Base-by-base conservation (phyloP, 768 basidiomycete species). In the Leccinum variicolor region DNA sequence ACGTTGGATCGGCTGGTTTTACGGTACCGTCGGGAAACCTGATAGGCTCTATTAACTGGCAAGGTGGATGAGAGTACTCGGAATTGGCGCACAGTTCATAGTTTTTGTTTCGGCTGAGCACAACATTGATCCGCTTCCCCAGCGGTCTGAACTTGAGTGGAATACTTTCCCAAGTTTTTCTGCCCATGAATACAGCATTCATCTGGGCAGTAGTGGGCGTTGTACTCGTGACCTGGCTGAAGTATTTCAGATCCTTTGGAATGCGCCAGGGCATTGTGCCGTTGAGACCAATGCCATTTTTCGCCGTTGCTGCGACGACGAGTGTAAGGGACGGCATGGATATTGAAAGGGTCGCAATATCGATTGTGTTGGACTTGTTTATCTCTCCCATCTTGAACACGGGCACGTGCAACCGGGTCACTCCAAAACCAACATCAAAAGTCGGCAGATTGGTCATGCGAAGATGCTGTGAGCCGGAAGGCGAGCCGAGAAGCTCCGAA, bases 161-260 rank as follows among this genome's bases (percentile, higher is more conserved):
- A 54, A 99, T 98, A 69, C 92, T 92, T 75, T 98, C 94, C 97
- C 97, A 99, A 14, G 94, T 96, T 67, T 91, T 94, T 55, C 96
- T 81, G 13, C 97, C 97, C 96, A 99, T 98, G 55, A 98, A 76
- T 19, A 98, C 87, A 1, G 82, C 84, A 73, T 98, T 98, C 57
- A 69, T 75, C 47, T 66, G 69, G 6, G 77, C 80, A 36, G 78
- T 73, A 36, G 79, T 73, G 6, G 85, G 83, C 31, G 85, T 82
- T 39, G 71, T 75, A 6, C 83, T 82, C 31, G 91, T 91, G 69
- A 88, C 86, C 53, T 82, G 79, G n/a, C 87, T 86, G 70, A 99
- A 99, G 73, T 96, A 97, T 52, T 88, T 85, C 82, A 98, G 86
- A 69, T 99, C 97, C 56, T 82, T 84, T 0, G 92, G 80, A 7